Conservation (phyloP, 1,284 basidiomycete species). For the Trichosporon ovoides region DNA sequence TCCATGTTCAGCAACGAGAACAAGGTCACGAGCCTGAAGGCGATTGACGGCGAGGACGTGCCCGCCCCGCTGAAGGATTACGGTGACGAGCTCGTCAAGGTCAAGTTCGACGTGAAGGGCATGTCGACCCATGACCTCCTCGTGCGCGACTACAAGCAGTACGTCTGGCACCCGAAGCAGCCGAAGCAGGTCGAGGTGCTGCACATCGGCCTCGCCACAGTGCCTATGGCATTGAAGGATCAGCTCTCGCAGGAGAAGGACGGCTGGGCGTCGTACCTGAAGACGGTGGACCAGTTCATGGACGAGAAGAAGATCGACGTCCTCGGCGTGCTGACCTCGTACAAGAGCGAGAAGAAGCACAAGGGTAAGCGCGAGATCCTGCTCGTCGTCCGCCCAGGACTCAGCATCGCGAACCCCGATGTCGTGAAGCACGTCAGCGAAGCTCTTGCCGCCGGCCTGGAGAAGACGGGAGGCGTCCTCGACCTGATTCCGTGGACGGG, state of each 20-base stretch:
- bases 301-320: conserved; percentile 59
- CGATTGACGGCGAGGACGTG: conserved; percentile 10
- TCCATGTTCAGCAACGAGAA: conserved; percentile 20
- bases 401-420: conserved; percentile 18
- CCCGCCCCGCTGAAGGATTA: conserved; percentile 47
- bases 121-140: conserved; percentile 72
- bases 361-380: conserved; percentile 66
- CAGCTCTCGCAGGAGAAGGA: conserved; percentile 52
- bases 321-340: conserved; percentile 71
- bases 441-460: conserved; percentile 54
- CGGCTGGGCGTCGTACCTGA: conserved; percentile 51
- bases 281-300: conserved; percentile 60
- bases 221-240: conserved; percentile 61
- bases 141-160: conserved; percentile 89
- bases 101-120: conserved; percentile 66
- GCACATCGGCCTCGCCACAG: conserved; percentile 66
- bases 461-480: conserved; percentile 52
- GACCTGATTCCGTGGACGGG: conserved; percentile 51
- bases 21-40: not conserved
- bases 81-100: conserved; percentile 53
- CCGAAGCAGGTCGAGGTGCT: conserved; percentile 12
- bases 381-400: conserved; percentile 55
- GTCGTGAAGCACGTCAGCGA: conserved; percentile 30
- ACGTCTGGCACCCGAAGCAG: conserved; percentile 50
- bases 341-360: conserved; percentile 53